Evolutionary conservation across 257 asterid species (phyloP), one percentile per base, ranked within the genome.

Genomic region (Nicotiana benthamiana): DNA sequence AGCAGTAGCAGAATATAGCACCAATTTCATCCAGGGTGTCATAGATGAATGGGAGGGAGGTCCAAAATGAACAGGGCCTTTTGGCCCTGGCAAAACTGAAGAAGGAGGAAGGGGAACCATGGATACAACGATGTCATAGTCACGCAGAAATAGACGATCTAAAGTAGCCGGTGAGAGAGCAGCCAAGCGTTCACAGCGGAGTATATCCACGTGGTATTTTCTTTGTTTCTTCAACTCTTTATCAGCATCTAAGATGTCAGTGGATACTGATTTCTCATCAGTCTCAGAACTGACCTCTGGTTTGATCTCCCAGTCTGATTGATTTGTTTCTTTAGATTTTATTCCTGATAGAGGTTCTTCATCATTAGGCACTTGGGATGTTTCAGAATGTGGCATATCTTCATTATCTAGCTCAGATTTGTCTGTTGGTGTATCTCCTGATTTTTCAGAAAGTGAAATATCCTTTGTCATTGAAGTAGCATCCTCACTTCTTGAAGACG

Each of bases 1-100:
- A 75, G 92, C 89, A 22, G 91, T 87, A 85, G 93, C 94, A 78
- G 95, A 82, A 86, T 92, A 96, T 28, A 96, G 81, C 40, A 92
- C 94, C 91, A 96, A 89, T 85, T 93, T 96, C 95, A 96, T 94
- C 99, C 99, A 96, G 76, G 99, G 97, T 81, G 99, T 96, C 97
- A 96, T 94, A 52, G 98, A 94, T 81, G 98, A 92, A 84, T 92
- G 90, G 26, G 98, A 90, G 53, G 98, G 99, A 57, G 99, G 99
- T 61, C 99, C 99, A 86, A 96, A 96, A 90, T 96, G 99, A 82
- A 96, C 88, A 26, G 99, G 99, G 66, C 99, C 99, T 83, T 90
- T 94, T 16, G 98, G 82, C 83, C 99, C 98, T 34, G 99, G 99
- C 87, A 96, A 90, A 85, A 96, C 91, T 60, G 99, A 90, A 83